Evolutionary conservation across 2,329 filamentous ascomycete species (phyloP), one percentile per base, ranked within the genome.

Genomic region (Blastomyces parvus): DNA sequence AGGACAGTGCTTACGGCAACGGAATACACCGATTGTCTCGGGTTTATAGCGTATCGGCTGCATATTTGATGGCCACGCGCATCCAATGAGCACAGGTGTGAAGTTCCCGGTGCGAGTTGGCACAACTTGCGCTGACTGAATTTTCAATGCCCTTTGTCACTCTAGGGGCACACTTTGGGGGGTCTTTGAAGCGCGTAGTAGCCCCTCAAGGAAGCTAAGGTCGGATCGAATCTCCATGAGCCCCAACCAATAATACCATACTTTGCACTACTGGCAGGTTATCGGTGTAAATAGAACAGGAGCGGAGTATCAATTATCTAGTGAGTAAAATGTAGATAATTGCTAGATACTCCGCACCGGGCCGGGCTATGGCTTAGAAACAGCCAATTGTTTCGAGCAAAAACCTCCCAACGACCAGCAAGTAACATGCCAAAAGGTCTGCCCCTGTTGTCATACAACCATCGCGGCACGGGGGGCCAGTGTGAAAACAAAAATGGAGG

Each of bases 381-480:
- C 22, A 9, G 27, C 25, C 14, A 46, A 25, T 46, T 46, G 57
- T 40, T 48, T 59, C 57, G 46, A 59, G 46, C 40, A 46, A 11
- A n/a, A n/a, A 36, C n/a, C 44, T 27, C 14, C 40, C 27, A 59
- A 59, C 40, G 25, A 59, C n/a, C 22, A 30, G 38, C 57, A 14
- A 40, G 57, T 59, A 59, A 48, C 40, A 59, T 33, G 57, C 17
- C 57, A 46, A 59, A 59, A 36, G 22, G 42, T 48, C 22, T 46
- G 57, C 57, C 57, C 40, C 57, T 59, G 38, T 59, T 46, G 57
- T 59, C 42, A n/a, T 59, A 59, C 57, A 59, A 33, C 40, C 57
- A 36, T n/a, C 25, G 57, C 46, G 8, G 27, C 38, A 59, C 57
- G 25, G 22, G 14, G n/a, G 11, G n/a, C 33, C 27, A 59, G 27